Evolutionary conservation across 208 protist genomes (phyloP).

Genomic region (Trypanosoma caninum): DNA sequence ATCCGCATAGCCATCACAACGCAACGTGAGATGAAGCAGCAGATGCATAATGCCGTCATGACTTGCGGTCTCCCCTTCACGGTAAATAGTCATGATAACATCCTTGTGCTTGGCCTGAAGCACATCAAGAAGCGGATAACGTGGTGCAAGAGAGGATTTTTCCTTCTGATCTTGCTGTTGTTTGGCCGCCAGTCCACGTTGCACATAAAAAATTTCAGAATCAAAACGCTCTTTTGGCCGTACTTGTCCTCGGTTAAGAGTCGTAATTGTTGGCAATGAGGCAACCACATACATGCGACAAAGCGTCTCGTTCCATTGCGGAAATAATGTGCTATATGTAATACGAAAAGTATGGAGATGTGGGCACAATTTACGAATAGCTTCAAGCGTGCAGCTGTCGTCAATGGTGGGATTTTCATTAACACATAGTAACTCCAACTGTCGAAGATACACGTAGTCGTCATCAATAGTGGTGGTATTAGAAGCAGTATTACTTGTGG

Average conservation of each 20-base stretch:
- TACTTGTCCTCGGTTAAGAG: conserved; percentile 76
- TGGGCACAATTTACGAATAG: conserved; percentile 60
- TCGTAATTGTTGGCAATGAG: conserved; percentile 64
- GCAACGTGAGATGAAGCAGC: conserved; percentile 68
- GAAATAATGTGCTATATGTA: conserved; percentile 68
- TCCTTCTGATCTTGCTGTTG: conserved; percentile 18
- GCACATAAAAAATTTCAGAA: conserved; percentile 86
- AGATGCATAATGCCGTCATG: conserved; percentile 50
- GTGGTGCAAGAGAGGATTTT: neutral
- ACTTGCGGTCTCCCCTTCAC: conserved; percentile 65
- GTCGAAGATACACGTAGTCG: conserved; percentile 40
- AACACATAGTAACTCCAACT: conserved; percentile 61
- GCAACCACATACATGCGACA: conserved; percentile 86
- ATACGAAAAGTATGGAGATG: conserved; percentile 64
- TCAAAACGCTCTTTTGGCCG: conserved; percentile 79
- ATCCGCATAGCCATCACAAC: conserved; percentile 30
- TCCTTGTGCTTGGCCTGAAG: conserved; percentile 84
- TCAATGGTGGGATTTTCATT: conserved; percentile 68
- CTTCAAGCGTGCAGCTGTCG: conserved; percentile 49
- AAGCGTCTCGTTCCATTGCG: conserved; percentile 76
- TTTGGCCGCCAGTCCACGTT: conserved; percentile 64
- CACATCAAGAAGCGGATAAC: conserved; percentile 54
- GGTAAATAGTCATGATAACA: conserved; percentile 72
- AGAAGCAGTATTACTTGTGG: neutral
- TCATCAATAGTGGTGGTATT: neutral